Conservation (phyloP, 768 basidiomycete genomes). For the Suillus decipiens region DNA sequence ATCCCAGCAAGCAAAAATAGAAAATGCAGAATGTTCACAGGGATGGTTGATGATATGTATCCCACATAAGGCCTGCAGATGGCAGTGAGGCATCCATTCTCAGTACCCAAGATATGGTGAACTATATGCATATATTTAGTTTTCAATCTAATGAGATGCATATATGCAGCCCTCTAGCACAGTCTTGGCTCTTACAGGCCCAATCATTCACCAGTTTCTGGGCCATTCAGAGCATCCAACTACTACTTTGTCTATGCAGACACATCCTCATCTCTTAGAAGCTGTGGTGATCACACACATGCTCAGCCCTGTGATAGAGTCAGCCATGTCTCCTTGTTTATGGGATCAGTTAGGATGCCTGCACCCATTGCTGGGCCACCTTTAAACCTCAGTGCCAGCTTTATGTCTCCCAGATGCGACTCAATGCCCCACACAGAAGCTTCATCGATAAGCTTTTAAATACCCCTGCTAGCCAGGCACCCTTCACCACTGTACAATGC, state of each 20-base stretch:
- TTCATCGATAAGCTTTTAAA: not conserved
- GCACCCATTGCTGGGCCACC: not conserved
- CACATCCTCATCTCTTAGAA: not conserved
- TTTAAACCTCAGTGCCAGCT: not conserved
- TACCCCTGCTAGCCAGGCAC: not conserved
- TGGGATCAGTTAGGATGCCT: conserved; percentile 2
- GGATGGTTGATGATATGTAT: no score
- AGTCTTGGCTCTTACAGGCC: not conserved
- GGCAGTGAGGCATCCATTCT: not conserved
- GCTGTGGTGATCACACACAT: not conserved
- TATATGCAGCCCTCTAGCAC: not conserved
- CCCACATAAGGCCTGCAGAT: not conserved
- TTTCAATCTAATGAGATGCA: not conserved
- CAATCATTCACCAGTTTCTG: not conserved
- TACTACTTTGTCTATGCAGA: not conserved
- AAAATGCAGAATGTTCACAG: no score
- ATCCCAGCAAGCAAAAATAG: no score
- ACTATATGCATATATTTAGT: not conserved
- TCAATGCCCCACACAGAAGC: not conserved
- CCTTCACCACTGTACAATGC: not conserved
- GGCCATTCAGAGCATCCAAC: not conserved
- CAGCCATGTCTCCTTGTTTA: not conserved
- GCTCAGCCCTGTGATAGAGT: not conserved
- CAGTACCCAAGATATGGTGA: not conserved
- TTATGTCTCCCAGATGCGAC: not conserved